Percentiles rank a stretch among this genome's conserved stretches.
These are phyloP conservation scores for Linderniella brevidens DNA, from an alignment of 257 asterid species.

Conservation along the genomic window DNA sequence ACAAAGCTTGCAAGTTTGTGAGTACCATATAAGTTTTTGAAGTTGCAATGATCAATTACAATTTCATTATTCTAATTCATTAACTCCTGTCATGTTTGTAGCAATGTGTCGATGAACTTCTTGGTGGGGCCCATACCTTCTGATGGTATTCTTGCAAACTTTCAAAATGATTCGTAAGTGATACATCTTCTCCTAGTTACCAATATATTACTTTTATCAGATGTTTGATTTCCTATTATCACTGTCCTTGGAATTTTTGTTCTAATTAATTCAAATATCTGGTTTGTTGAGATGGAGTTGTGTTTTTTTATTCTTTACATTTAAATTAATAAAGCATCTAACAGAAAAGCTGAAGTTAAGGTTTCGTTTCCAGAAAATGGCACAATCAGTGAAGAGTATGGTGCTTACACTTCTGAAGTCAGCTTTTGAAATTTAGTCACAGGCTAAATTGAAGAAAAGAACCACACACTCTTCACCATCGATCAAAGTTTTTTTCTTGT, in stretches of 20 bases:
- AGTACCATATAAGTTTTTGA: slow-evolving; percentile 22
- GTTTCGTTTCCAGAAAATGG: no score
- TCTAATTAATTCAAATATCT: no score
- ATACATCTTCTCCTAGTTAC: not conserved
- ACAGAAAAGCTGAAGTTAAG: no score
- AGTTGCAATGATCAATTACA: slow-evolving; percentile 7
- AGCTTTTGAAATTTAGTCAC: no score
- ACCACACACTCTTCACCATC: no score
- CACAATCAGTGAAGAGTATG: no score
- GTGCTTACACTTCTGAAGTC: no score
- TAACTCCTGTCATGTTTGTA: slow-evolving; percentile 26
- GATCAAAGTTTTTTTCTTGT: no score
- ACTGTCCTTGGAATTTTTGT: not conserved
- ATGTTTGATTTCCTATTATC: not conserved
- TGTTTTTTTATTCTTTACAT: no score
- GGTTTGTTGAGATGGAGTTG: no score
- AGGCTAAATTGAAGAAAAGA: no score
- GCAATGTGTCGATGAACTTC: slow-evolving; percentile 91
- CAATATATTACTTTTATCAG: not conserved
- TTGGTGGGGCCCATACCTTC: slow-evolving; percentile 75
- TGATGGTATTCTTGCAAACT: slow-evolving; percentile 66
- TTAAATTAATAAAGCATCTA: no score
- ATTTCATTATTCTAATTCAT: slow-evolving; percentile 13
- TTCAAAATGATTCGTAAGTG: slow-evolving; percentile 68
- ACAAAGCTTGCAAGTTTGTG: slow-evolving; percentile 59